These are phyloP conservation scores for Ophiostoma perfectum DNA, from an alignment of 2,329 filamentous ascomycete genomes.

Conservation along the genomic window DNA sequence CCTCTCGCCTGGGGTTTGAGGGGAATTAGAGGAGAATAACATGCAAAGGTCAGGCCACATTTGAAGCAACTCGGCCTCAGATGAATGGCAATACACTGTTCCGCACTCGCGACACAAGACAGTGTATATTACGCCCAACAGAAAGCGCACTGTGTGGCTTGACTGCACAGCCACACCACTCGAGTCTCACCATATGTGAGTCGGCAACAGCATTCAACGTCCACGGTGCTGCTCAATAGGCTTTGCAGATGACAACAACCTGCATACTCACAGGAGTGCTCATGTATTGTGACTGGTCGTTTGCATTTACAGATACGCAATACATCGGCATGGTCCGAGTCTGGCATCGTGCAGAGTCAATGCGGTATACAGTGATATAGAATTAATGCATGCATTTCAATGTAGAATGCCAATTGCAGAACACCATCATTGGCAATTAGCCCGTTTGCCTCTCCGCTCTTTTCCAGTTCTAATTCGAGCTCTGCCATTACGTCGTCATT, in stretches of 20 bases:
- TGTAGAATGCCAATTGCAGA: background rate
- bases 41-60: background rate
- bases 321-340: no score
- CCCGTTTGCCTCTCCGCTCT: conserved; percentile 9
- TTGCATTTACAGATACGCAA: no score
- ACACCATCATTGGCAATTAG: background rate
- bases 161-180: background rate
- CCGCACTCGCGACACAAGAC: no score
- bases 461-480: background rate
- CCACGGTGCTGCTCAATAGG: background rate
- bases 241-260: background rate
- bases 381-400: background rate
- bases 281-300: no score
- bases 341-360: background rate
- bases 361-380: background rate
- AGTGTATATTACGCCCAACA: no score
- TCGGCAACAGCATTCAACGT: background rate
- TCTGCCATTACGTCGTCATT: conserved; percentile 10
- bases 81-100: background rate
- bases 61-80: background rate
- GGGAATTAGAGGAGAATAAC: background rate
- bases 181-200: background rate
- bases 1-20: background rate
- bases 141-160: background rate
- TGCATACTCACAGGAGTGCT: background rate